phyloP scores from a whole-genome alignment of 2,329 filamentous ascomycete species.

The Cryphonectria radicalis region DNA sequence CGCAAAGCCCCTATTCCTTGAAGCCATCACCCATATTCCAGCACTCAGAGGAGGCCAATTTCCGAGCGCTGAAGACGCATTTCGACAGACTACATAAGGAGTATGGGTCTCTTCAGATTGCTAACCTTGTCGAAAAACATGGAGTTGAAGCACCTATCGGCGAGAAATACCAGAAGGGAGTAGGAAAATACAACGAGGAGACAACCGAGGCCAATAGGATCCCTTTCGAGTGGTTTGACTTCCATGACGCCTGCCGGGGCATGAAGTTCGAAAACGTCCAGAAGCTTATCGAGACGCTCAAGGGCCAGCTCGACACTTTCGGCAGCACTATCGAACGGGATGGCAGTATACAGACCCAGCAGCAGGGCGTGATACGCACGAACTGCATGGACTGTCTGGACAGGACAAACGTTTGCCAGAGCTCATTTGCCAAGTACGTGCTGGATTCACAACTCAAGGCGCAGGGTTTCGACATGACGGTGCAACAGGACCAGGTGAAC shows the following conservation, averaged over 20 bases:
- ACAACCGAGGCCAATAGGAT: constrained; percentile 54
- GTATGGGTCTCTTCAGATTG: constrained; percentile 79
- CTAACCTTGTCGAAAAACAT: constrained; percentile 87
- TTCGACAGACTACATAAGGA: constrained; percentile 69
- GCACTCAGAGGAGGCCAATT: constrained; percentile 80
- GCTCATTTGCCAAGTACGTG: constrained; percentile 82
- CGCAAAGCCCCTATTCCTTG: constrained; percentile 89
- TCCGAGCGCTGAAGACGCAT: constrained; percentile 76
- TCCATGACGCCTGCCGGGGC: constrained; percentile 87
- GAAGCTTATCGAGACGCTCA: constrained; percentile 72
- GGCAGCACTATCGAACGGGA: constrained; percentile 69
- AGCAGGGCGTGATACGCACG: constrained; percentile 82
- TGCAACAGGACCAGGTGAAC: constrained; percentile 77
- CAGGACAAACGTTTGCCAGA: constrained; percentile 94
- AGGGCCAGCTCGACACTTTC: constrained; percentile 67
- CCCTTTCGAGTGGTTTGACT: constrained; percentile 95
- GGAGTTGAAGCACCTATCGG: constrained; percentile 82
- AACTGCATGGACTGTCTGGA: constrained; percentile 99
- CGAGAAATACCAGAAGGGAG: constrained; percentile 72
- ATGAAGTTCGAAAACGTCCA: constrained; percentile 98
- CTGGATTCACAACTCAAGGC: constrained; percentile 78
- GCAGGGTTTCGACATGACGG: constrained; percentile 76
- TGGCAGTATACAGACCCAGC: constrained; percentile 51
- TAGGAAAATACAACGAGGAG: constrained; percentile 68
- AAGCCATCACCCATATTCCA: constrained; percentile 84